Base-by-base conservation (phyloP, 129 eudicot genomes). In the Glebionis coronaria region DNA sequence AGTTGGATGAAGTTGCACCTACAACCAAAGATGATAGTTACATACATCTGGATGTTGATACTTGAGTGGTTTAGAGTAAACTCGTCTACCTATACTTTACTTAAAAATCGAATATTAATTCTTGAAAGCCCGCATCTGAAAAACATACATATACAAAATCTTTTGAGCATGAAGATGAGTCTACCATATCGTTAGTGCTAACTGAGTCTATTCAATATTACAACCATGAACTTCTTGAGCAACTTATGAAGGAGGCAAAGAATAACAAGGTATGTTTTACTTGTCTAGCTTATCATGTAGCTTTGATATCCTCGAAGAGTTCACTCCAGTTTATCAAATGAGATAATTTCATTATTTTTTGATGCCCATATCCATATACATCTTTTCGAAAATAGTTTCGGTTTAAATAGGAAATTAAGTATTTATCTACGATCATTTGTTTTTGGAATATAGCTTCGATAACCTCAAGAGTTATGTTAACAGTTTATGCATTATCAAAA, bases 231-330 rank as follows among this genome's bases (percentile, higher is more conserved):
- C 76, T 84, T 60, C 74, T 93, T 44, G 88, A 93, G 61, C 88
- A 84, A 5, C 75, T 86, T 15, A 77, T 93, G 72, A 82, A 84
- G 73, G 87, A 84, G 14, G 91, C 96, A 23, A 88, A 78, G 72
- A 77, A 65, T 64, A 73, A 82, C 78, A 86, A 93, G 98, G 98
- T 93, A 79, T 49, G 12, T 45, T 44, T 21, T 55, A 23, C 12
- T 10, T 42, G 3, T 8, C 3, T 53, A 16, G n/a, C 4, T 55
- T 20, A 31, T 29, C 12, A 28, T 58, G 12, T 7, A 66, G 29
- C 66, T 27, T 65, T 2, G 2, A 14, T 6, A 16, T 1, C 18
- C 65, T 56, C 21, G n/a, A 4, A 5, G 18, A 25, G 27, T 19
- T 46, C n/a, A n/a, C n/a, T n/a, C n/a, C 11, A 42, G 19, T 66